These are phyloP conservation scores for Boletus sp. DNA, from an alignment of 768 basidiomycete species.

Conservation along the genomic window DNA sequence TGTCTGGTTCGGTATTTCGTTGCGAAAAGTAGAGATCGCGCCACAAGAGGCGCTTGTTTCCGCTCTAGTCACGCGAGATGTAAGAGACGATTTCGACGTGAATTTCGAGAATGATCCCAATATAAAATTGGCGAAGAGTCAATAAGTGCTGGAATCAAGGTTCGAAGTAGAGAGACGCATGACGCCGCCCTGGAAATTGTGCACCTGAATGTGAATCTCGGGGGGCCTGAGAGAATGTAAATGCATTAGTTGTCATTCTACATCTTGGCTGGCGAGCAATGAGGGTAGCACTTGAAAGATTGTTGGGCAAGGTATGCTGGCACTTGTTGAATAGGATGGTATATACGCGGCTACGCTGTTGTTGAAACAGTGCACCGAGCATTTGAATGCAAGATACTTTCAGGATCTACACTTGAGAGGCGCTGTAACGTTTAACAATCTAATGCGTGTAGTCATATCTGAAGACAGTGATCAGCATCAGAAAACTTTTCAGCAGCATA, in stretches of 20 bases:
- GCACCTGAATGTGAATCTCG: not conserved
- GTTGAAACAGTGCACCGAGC: conserved; percentile 14
- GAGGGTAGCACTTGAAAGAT: not conserved
- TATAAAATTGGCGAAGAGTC: too few relatives aligned
- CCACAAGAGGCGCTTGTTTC: not conserved
- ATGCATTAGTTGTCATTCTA: not conserved
- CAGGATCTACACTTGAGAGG: not conserved
- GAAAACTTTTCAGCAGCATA: not conserved
- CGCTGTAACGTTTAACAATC: conserved; percentile 18
- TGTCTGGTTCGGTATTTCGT: not conserved
- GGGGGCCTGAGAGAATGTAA: not conserved
- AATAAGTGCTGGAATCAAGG: not conserved
- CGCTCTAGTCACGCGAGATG: not conserved
- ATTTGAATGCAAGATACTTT: conserved; percentile 11
- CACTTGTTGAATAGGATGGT: conserved; percentile 7
- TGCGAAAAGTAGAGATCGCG: not conserved
- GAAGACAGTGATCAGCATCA: conserved; percentile 7
- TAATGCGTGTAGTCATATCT: conserved; percentile 52
- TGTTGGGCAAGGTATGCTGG: not conserved
- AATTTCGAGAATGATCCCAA: not conserved
- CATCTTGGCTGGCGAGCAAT: not conserved
- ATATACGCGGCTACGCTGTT: conserved; percentile 6
- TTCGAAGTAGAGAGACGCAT: not conserved
- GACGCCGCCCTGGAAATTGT: not conserved
- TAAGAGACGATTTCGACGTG: not conserved